Evolutionary conservation across 2,329 filamentous ascomycete species (phyloP).

Genomic region (Phialocephala sp.): DNA sequence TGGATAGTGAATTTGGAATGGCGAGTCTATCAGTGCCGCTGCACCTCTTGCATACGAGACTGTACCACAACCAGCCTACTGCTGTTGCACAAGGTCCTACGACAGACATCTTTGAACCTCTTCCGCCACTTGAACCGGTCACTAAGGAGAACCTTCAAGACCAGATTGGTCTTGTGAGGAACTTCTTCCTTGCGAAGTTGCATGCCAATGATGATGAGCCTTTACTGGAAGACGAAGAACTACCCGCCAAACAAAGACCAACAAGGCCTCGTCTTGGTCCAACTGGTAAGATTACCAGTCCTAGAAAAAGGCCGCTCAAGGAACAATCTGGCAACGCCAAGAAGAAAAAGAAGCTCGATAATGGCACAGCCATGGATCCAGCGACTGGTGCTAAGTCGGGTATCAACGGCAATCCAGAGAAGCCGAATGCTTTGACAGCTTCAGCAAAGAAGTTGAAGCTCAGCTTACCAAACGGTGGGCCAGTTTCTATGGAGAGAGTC

Average conservation of each 20-base stretch:
- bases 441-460: constrained; percentile 60
- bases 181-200: constrained; percentile 90
- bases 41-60: constrained; percentile 89
- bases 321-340: constrained; percentile 85
- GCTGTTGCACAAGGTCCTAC: constrained; percentile 63
- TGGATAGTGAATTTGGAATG: constrained; percentile 89
- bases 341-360: constrained; percentile 84
- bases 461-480: constrained; percentile 36
- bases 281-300: constrained; percentile 85
- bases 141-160: constrained; percentile 77
- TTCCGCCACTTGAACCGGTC: constrained; percentile 76
- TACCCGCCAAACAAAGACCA: constrained; percentile 84
- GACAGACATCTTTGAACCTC: constrained; percentile 62
- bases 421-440: constrained; percentile 47
- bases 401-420: constrained; percentile 47
- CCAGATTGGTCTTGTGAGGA: constrained; percentile 86
- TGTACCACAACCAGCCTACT: constrained; percentile 81
- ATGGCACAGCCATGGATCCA: constrained; percentile 44
- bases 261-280: constrained; percentile 67
- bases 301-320: constrained; percentile 80
- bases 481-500: constrained; percentile 60
- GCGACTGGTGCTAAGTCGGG: constrained; percentile 39
- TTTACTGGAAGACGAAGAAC: constrained; percentile 90
- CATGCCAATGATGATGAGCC: constrained; percentile 83
- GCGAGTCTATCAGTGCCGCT: constrained; percentile 89